A percentile compares a stretch with the other conserved stretches of the same genome.
Evolutionary conservation across 2,329 filamentous ascomycete genomes (phyloP).

Genomic region (Paraconiothyrium sp.): DNA sequence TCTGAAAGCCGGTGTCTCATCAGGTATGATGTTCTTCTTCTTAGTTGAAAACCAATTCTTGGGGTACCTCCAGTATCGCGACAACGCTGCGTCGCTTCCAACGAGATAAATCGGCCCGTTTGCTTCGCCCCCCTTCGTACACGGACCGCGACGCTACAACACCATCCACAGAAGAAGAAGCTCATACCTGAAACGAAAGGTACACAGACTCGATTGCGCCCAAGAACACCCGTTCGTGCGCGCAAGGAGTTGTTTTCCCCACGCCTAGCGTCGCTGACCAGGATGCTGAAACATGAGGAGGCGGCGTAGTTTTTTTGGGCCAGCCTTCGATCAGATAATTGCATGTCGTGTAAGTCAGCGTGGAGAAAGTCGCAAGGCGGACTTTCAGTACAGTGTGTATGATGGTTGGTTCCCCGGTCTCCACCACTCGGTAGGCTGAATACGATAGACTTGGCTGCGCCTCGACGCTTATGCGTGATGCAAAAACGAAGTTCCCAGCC

Average conservation of each 20-base stretch:
- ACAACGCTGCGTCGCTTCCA: no score
- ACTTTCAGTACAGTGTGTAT: neutral
- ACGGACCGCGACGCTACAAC: neutral
- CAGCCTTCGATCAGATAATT: neutral
- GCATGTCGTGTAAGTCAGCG: neutral
- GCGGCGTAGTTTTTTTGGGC: slow-evolving; percentile 1
- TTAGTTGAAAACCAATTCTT: no score
- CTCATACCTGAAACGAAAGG: neutral
- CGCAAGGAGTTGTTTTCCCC: slow-evolving; percentile 2
- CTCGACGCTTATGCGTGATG: neutral
- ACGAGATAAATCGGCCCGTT: no score
- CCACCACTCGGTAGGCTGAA: neutral
- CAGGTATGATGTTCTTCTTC: no score
- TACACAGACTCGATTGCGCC: neutral
- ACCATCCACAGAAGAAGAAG: neutral
- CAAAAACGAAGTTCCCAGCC: neutral
- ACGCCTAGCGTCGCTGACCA: neutral
- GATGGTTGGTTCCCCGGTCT: neutral
- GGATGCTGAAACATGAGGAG: slow-evolving; percentile 7
- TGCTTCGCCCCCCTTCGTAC: no score
- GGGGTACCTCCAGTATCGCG: no score
- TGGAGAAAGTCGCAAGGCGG: neutral
- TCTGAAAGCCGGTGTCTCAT: no score
- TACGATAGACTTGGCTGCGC: neutral
- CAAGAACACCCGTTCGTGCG: slow-evolving; percentile 1